Evolutionary conservation across 441 rosid genomes (phyloP).

Genomic region (Erysimum pusillum): DNA sequence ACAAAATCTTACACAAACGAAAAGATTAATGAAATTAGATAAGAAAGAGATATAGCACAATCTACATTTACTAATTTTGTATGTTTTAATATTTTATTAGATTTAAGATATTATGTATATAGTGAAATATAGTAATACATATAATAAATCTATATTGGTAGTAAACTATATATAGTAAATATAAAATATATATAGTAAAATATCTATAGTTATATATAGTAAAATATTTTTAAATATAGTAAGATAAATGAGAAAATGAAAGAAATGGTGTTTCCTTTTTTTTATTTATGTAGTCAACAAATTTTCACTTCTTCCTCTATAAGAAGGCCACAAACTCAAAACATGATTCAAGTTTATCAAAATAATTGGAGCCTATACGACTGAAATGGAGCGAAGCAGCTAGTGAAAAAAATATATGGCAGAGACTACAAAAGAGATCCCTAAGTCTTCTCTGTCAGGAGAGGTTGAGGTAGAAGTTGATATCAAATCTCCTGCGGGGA

Average conservation of each 20-base stretch:
- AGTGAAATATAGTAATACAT: neutral
- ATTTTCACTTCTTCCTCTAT: constrained; percentile 2
- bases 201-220: neutral
- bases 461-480: constrained; percentile 15
- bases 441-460: neutral
- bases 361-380: neutral
- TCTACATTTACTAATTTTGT: neutral
- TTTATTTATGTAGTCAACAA: neutral
- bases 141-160: neutral
- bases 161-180: neutral
- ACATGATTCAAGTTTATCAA: neutral
- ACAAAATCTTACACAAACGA: too few relatives aligned
- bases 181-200: too few relatives aligned
- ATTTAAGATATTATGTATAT: neutral
- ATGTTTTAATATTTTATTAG: neutral
- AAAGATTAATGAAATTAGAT: neutral
- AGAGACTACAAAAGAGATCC: neutral
- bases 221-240: neutral
- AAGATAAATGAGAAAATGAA: neutral
- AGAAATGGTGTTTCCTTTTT: neutral
- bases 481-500: neutral
- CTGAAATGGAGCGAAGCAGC: neutral
- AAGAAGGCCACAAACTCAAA: neutral
- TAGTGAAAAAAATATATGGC: neutral
- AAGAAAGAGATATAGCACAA: neutral